phyloP scores from a whole-genome alignment of 1,139 yeast genomes.

The Nakaseomyces uthaithaninus region DNA sequence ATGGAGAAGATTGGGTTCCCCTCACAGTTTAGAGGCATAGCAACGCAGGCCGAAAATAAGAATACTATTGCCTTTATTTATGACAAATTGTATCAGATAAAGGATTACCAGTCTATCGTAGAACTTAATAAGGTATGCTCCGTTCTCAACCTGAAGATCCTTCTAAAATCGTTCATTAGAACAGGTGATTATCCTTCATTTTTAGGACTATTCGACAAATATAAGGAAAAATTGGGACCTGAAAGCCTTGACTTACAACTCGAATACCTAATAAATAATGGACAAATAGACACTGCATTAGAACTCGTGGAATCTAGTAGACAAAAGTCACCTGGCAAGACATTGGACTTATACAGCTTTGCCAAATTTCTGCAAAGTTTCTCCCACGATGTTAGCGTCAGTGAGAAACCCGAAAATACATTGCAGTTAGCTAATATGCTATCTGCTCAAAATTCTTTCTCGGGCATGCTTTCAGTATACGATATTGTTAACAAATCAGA shows the following conservation, averaged over 20 bases:
- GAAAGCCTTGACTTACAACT: constrained; percentile 16
- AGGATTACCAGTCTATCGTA: constrained; percentile 18
- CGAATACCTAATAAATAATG: constrained; percentile 23
- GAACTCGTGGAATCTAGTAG: constrained; percentile 11
- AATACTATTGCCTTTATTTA: constrained; percentile 22
- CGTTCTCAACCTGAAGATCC: constrained; percentile 18
- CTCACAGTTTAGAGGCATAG: constrained; percentile 23
- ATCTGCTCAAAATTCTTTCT: constrained; percentile 19
- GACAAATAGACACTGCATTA: constrained; percentile 21
- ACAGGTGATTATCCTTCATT: constrained; percentile 21
- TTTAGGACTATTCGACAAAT: constrained; percentile 16
- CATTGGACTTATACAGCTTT: constrained; percentile 23
- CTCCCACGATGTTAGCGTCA: constrained; percentile 9
- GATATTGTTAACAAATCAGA: constrained; percentile 13
- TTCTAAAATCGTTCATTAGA: constrained; percentile 25
- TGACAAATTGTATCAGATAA: constrained; percentile 16
- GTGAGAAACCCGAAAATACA: constrained; percentile 20
- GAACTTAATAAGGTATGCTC: constrained; percentile 23
- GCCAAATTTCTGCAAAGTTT: constrained; percentile 25
- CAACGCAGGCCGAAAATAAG: constrained; percentile 25
- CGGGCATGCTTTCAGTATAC: constrained; percentile 20
- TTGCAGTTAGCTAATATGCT: constrained; percentile 29
- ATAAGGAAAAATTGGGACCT: constrained; percentile 12
- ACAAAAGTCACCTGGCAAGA: constrained; percentile 15
- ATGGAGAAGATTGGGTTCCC: constrained; percentile 24